Evolutionary conservation across 2,329 filamentous ascomycete species (phyloP).

Genomic region (Monosporascus sp.): DNA sequence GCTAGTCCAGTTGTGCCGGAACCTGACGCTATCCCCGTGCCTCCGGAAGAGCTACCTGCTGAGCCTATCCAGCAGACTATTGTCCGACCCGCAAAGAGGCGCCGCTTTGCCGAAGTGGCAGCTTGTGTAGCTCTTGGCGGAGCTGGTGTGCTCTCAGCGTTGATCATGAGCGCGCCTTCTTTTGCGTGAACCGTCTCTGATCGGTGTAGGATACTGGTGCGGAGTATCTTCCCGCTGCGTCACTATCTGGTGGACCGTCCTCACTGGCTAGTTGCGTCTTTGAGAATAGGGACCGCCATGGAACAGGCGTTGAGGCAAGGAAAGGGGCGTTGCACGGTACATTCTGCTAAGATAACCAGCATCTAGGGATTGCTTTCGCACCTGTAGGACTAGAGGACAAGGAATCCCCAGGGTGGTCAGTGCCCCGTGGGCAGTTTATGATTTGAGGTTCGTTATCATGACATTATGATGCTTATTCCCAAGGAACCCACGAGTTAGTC

Average conservation of each 20-base stretch:
- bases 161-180: slow-evolving; percentile 2
- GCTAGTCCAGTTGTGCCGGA: not conserved
- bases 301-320: not conserved
- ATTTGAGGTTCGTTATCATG: not conserved
- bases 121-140: slow-evolving; percentile 26
- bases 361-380: not conserved
- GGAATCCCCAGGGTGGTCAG: not conserved
- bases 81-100: slow-evolving; percentile 22
- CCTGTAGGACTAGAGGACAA: not conserved
- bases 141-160: slow-evolving; percentile 16
- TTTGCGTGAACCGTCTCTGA: not conserved
- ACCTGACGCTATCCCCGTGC: not conserved
- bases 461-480: not conserved
- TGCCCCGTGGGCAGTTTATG: not conserved
- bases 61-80: slow-evolving; percentile 2
- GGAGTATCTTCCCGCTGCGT: too few species aligned
- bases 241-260: too few species aligned
- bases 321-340: not conserved
- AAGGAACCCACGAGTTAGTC: not conserved
- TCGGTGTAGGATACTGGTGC: too few species aligned
- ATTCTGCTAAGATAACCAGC: not conserved
- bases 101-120: slow-evolving; percentile 24
- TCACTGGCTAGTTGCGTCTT: too few species aligned
- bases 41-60: not conserved
- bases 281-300: not conserved